Conservation (phyloP, 2,329 filamentous ascomycete species). For the Shiraia sp. region DNA sequence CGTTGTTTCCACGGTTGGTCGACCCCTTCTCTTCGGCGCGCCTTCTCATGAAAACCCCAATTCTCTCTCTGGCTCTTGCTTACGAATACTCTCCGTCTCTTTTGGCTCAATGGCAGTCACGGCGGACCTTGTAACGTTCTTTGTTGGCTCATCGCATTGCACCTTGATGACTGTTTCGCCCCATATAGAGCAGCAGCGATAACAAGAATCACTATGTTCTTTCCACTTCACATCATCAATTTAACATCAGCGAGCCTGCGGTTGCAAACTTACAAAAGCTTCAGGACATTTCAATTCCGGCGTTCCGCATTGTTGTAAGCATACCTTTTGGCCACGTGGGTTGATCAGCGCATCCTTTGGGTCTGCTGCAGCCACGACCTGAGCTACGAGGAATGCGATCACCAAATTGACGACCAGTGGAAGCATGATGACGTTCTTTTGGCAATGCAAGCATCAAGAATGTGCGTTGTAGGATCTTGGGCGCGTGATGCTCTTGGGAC, state of each 20-base stretch:
- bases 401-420: too few species aligned
- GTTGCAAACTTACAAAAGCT: constrained; percentile 8
- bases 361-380: constrained; percentile 2
- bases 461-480: too few species aligned
- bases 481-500: too few species aligned
- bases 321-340: constrained; percentile 10
- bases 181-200: constrained; percentile 5
- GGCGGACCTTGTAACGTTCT: background rate
- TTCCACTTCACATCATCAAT: background rate
- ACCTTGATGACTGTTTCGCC: constrained; percentile 8
- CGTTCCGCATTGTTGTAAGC: constrained; percentile 9
- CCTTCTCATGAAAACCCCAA: too few species aligned
- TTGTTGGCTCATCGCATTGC: background rate
- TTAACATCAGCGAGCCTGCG: background rate
- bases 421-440: too few species aligned
- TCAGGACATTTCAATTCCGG: constrained; percentile 8
- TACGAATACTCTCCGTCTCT: too few species aligned
- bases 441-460: too few species aligned
- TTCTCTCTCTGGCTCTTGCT: too few species aligned
- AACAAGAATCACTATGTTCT: constrained; percentile 2
- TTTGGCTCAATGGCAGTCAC: too few species aligned
- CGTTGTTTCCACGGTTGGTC: too few species aligned
- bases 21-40: too few species aligned
- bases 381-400: background rate
- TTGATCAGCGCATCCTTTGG: constrained; percentile 12